Percentiles rank a stretch among this genome's conserved stretches.
These are phyloP conservation scores for Cystofilobasidium ferigula DNA, from an alignment of 768 basidiomycete genomes.

Conservation along the genomic window DNA sequence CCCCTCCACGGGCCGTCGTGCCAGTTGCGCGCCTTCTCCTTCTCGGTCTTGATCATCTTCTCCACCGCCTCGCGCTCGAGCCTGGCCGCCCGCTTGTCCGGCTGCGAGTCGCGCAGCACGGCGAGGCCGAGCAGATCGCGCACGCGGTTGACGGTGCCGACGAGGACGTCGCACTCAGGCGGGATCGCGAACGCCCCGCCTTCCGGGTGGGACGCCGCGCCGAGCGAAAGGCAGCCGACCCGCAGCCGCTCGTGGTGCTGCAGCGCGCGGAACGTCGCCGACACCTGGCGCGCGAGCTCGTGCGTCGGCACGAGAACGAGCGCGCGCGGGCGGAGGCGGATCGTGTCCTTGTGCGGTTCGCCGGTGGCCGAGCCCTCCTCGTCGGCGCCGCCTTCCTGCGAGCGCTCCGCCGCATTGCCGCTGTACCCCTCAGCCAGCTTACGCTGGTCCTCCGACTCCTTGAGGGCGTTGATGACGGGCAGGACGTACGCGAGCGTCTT, in stretches of 20 bases:
- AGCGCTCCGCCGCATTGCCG: neutral
- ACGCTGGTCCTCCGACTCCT: conserved; percentile 46
- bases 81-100: conserved; percentile 2
- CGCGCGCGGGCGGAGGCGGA: conserved; percentile 54
- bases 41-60: conserved; percentile 8
- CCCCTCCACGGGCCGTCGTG: conserved; percentile 22
- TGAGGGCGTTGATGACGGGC: conserved; percentile 68
- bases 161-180: conserved; percentile 17
- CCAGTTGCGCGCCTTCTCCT: conserved; percentile 18
- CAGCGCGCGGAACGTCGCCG: conserved; percentile 60
- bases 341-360: neutral
- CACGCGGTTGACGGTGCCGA: conserved; percentile 16
- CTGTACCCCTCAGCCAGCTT: neutral
- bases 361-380: neutral
- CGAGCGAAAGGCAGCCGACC: conserved; percentile 53
- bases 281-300: conserved; percentile 71
- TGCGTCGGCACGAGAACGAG: conserved; percentile 79
- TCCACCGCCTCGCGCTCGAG: neutral
- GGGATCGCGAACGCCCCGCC: neutral
- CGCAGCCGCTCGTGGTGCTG: conserved; percentile 65
- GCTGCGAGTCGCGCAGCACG: neutral
- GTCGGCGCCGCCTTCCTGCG: neutral
- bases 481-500: conserved; percentile 85
- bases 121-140: conserved; percentile 17
- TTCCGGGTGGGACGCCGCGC: neutral